Base-by-base conservation (phyloP, 2,329 filamentous ascomycete genomes). In the Calonectria pseudoreteaudii region DNA sequence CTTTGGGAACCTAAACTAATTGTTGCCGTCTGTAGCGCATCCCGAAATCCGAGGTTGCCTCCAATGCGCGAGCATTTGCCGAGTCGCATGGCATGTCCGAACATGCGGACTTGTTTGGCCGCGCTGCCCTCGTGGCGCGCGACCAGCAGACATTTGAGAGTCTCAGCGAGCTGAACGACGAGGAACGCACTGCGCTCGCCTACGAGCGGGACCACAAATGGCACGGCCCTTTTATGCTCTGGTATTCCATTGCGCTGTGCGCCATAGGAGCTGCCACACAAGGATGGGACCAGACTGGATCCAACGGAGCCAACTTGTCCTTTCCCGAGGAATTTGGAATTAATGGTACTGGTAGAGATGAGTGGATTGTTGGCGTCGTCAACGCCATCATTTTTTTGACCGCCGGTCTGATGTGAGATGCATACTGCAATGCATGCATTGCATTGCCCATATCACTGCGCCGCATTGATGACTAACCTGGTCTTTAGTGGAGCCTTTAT, bases 221-320 rank as follows among this genome's bases (percentile, higher is more conserved):
- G 87, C 86, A 86, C 74, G 88, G 89, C 3, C 87, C 90, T 0
- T 83, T 79, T 74, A 85, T 83, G 81, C 80, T 85, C 6, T 83
- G 83, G 77, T 83, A 83, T 66, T 81, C 89, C 0, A 91, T 92
- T 71, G 82, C 85, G 1, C 85, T 90, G 31, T 91, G 89, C 75
- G 89, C 90, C 30, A 84, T 91, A 64, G 90, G 88, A 36, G 90
- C 90, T 14, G 56, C 56, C 23, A 62, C 56, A 8, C 56, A 62
- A 36, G 91, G 91, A 9, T 93, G 91, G 91, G 91, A 93, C 78
- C 90, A 93, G 82, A 93, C 91, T 2, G 91, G 90, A 67, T 85
- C 86, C 74, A 92, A 92, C 77, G 90, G 90, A 28, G 91, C 91
- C 71, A 93, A 91, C 77, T 82, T 93, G 75, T 90, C 88, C 38